Conservation (phyloP, 805 yeast species). For the Myxozyma neglecta region DNA sequence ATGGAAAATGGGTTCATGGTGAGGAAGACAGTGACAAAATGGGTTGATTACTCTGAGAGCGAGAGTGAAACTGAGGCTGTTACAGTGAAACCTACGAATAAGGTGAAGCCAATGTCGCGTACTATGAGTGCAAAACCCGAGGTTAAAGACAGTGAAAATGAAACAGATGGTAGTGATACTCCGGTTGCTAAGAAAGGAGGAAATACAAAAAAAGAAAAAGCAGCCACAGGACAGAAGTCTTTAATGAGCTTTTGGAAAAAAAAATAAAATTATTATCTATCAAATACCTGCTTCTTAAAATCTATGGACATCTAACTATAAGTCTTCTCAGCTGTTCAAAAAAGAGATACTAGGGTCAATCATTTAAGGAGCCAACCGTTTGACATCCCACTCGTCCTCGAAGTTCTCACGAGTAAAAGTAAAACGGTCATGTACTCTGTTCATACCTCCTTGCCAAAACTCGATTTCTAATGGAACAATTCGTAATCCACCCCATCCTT, state of each 20-base stretch:
- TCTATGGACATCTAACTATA: background rate
- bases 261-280: background rate
- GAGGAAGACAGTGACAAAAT: conserved; percentile 6
- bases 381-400: conserved; percentile 17
- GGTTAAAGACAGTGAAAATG: background rate
- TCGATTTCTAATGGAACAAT: conserved; percentile 87
- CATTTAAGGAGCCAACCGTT: conserved; percentile 24
- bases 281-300: background rate
- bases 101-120: background rate
- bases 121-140: background rate
- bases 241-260: conserved; percentile 22
- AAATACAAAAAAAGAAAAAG: background rate
- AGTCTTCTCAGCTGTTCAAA: background rate
- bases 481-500: conserved; percentile 93
- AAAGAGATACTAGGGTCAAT: background rate
- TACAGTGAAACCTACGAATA: background rate
- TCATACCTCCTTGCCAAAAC: conserved; percentile 95
- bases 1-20: conserved; percentile 20
- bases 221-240: conserved; percentile 17
- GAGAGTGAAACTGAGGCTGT: conserved; percentile 4
- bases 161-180: background rate
- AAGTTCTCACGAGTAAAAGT: conserved; percentile 21
- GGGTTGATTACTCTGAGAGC: conserved; percentile 24
- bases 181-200: background rate
- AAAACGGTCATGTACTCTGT: conserved; percentile 87